phyloP scores from a whole-genome alignment of 371 early-diverging fungal genomes.

The Mucor mucedo region DNA sequence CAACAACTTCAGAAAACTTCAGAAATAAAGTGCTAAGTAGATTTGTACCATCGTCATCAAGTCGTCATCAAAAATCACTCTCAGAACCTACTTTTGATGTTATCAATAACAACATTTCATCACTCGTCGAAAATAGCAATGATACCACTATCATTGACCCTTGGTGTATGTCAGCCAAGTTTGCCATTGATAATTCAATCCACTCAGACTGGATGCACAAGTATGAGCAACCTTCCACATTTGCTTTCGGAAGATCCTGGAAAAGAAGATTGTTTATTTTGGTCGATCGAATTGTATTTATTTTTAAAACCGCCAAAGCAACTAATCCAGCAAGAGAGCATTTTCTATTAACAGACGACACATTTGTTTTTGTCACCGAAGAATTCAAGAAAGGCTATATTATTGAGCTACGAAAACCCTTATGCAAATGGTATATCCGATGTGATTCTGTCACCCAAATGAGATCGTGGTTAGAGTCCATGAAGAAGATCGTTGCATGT shows the following conservation, averaged over 20 bases:
- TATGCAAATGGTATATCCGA: constrained; percentile 46
- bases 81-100: constrained; percentile 28
- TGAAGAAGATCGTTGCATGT: constrained; percentile 50
- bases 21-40: constrained; percentile 43
- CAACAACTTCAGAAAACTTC: constrained; percentile 36
- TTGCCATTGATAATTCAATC: constrained; percentile 35
- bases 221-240: constrained; percentile 36
- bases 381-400: constrained; percentile 49
- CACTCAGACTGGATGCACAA: constrained; percentile 40
- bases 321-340: constrained; percentile 44
- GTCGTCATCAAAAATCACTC: constrained; percentile 32
- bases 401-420: constrained; percentile 49
- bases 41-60: constrained; percentile 29
- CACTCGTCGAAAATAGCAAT: constrained; percentile 6
- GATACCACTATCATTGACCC: constrained; percentile 28
- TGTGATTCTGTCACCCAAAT: constrained; percentile 44
- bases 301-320: constrained; percentile 45
- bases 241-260: constrained; percentile 47
- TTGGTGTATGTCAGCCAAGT: constrained; percentile 44
- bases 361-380: constrained; percentile 52
- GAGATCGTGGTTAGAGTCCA: constrained; percentile 43
- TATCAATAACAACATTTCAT: constrained; percentile 1
- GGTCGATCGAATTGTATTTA: constrained; percentile 37
- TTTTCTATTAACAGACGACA: constrained; percentile 47
- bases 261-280: constrained; percentile 42